Percentiles rank a stretch among this genome's conserved stretches.
phyloP scores from a whole-genome alignment of 2,329 filamentous ascomycete genomes.

The Phaeosphaeria sp. region DNA sequence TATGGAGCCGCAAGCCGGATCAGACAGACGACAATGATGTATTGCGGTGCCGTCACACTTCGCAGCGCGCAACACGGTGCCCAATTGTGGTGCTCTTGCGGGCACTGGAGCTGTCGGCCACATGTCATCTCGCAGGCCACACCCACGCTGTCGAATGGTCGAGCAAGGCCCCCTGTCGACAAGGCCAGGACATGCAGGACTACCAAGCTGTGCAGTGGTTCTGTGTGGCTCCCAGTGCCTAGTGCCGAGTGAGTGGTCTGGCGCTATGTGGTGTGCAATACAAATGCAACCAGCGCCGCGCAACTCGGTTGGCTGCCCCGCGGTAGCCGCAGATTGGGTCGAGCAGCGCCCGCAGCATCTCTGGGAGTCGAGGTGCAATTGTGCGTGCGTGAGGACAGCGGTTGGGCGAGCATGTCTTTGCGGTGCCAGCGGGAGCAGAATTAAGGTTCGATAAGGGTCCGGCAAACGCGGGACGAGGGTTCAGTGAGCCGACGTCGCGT shows the following conservation, averaged over 20 bases:
- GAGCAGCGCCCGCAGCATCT: slow-evolving; percentile 3
- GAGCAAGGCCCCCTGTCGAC: slow-evolving; percentile 14
- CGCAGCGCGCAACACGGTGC: slow-evolving; percentile 3
- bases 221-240: slow-evolving; percentile 28
- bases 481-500: slow-evolving; percentile 17
- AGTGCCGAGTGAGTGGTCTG: slow-evolving; percentile 22
- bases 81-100: slow-evolving; percentile 6
- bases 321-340: slow-evolving; percentile 27
- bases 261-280: slow-evolving; percentile 33
- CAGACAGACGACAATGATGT: slow-evolving; percentile 8
- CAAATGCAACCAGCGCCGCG: slow-evolving; percentile 19
- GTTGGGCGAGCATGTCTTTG: not conserved
- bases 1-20: slow-evolving; percentile 1
- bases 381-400: not conserved
- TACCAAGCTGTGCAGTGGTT: slow-evolving; percentile 12
- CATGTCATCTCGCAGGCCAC: slow-evolving; percentile 29
- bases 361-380: not conserved
- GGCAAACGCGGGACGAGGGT: slow-evolving; percentile 27
- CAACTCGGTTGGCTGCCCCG: slow-evolving; percentile 24
- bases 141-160: slow-evolving; percentile 22
- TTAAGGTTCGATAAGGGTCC: slow-evolving; percentile 12
- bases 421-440: slow-evolving; percentile 4
- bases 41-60: slow-evolving; percentile 3
- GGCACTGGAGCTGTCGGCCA: slow-evolving; percentile 1
- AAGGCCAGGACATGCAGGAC: slow-evolving; percentile 21